Conservation (phyloP, 257 asterid species). For the Solanum gracilifrons region DNA sequence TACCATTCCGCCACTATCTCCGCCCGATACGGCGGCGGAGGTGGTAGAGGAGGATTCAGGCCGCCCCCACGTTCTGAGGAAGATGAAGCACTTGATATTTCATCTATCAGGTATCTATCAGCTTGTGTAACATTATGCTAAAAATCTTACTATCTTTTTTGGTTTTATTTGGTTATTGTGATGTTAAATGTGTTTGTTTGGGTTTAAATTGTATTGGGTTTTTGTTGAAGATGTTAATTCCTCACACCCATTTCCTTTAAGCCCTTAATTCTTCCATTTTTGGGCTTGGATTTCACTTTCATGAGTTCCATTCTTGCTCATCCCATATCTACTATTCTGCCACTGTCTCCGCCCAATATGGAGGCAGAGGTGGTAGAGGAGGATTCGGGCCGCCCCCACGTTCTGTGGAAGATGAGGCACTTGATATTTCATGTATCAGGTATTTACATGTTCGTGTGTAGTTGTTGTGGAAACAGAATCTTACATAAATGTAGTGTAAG, state of each 20-base stretch:
- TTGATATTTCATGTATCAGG: conserved; percentile 54
- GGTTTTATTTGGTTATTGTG: background rate
- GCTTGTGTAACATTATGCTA: background rate
- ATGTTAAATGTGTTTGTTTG: background rate
- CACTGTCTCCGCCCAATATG: conserved; percentile 49
- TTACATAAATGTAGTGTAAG: background rate
- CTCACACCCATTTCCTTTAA: conserved; percentile 24
- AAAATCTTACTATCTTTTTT: background rate
- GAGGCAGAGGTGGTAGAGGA: conserved; percentile 33
- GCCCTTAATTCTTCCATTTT: conserved; percentile 20
- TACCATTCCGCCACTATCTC: conserved; percentile 15
- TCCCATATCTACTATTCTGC: background rate
- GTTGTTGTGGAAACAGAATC: background rate
- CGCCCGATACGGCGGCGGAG: conserved; percentile 63
- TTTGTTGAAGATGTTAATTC: background rate
- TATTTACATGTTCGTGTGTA: conserved; percentile 1
- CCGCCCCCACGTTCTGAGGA: conserved; percentile 29
- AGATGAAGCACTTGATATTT: conserved; percentile 66
- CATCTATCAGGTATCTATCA: conserved; percentile 43
- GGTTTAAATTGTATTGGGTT: background rate
- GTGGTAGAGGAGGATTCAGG: conserved; percentile 18
- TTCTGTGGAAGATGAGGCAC: conserved; percentile 52
- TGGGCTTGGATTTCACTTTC: conserved; percentile 18
- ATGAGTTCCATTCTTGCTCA: background rate
- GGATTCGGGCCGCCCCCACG: conserved; percentile 20